Conservation (phyloP, 2,329 filamentous ascomycete species). For the Stagonosporopsis rhizophila region DNA sequence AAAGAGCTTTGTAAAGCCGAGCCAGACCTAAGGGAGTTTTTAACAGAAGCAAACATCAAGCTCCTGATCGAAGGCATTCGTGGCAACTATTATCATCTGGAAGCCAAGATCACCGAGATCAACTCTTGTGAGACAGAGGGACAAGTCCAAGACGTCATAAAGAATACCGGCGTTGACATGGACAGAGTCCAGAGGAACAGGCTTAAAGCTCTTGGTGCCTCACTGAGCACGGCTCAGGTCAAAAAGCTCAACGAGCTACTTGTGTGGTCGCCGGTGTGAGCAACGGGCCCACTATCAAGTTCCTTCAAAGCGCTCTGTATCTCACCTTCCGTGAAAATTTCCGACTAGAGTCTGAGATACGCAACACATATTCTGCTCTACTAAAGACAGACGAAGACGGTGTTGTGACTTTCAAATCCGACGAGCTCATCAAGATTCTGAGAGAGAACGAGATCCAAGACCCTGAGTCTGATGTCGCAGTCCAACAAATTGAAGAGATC, state of each 20-base stretch:
- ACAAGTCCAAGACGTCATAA: slow-evolving; percentile 22
- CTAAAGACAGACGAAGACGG: slow-evolving; percentile 10
- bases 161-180: slow-evolving; percentile 15
- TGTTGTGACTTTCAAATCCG: slow-evolving; percentile 10
- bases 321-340: slow-evolving; percentile 8
- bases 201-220: neutral
- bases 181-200: slow-evolving; percentile 2
- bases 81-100: slow-evolving; percentile 18
- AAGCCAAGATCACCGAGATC: slow-evolving; percentile 24
- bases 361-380: slow-evolving; percentile 12
- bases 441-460: too few relatives aligned
- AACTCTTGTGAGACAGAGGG: slow-evolving; percentile 24
- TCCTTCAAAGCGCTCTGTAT: slow-evolving; percentile 24
- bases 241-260: slow-evolving; percentile 21
- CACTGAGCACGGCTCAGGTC: slow-evolving; percentile 17
- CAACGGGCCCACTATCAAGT: neutral
- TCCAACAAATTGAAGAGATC: neutral
- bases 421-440: slow-evolving; percentile 7
- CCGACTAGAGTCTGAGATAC: slow-evolving; percentile 8
- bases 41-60: slow-evolving; percentile 21
- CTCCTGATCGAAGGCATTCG: slow-evolving; percentile 17
- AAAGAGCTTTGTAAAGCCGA: neutral
- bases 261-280: slow-evolving; percentile 19
- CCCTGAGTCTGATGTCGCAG: too few relatives aligned
- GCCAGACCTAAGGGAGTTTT: slow-evolving; percentile 19